phyloP scores from a whole-genome alignment of 2,329 filamentous ascomycete genomes.

The Neonectria magnoliae region DNA sequence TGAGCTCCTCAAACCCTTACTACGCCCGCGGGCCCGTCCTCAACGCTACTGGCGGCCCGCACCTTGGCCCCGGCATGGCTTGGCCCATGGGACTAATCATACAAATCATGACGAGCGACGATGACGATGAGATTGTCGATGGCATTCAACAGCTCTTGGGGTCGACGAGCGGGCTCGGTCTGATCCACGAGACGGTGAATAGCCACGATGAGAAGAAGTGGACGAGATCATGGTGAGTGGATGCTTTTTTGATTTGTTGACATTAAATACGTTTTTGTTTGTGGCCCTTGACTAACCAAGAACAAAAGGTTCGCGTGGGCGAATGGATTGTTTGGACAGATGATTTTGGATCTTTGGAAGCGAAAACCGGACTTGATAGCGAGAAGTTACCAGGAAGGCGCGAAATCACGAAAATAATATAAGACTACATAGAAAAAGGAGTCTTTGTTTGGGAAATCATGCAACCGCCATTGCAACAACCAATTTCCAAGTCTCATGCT shows the following conservation, averaged over 20 bases:
- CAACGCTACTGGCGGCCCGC: constrained; percentile 62
- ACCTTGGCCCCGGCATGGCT: constrained; percentile 72
- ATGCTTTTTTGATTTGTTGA: no score
- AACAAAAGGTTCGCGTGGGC: constrained; percentile 83
- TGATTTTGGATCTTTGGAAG: constrained; percentile 77
- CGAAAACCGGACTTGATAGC: constrained; percentile 74
- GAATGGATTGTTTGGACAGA: constrained; percentile 88
- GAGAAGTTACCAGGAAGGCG: constrained; percentile 57
- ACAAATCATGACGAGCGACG: constrained; percentile 79
- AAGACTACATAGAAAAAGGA: constrained; percentile 10
- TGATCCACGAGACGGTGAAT: constrained; percentile 76
- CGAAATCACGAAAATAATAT: constrained; percentile 13
- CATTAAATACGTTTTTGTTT: no score
- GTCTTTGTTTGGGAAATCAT: constrained; percentile 6
- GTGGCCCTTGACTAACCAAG: constrained; percentile 3
- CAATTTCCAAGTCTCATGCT: constrained; percentile 21
- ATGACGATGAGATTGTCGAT: constrained; percentile 77
- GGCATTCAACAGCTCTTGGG: constrained; percentile 72
- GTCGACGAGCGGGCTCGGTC: constrained; percentile 75
- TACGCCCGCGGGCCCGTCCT: constrained; percentile 66
- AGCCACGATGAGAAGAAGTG: constrained; percentile 45
- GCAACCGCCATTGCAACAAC: not conserved
- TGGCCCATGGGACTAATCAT: constrained; percentile 91
- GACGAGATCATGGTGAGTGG: constrained; percentile 50
- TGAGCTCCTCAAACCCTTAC: constrained; percentile 78